These are phyloP conservation scores for Globisporangium barbulae DNA, from an alignment of 352 stramenopile species.

Conservation along the genomic window DNA sequence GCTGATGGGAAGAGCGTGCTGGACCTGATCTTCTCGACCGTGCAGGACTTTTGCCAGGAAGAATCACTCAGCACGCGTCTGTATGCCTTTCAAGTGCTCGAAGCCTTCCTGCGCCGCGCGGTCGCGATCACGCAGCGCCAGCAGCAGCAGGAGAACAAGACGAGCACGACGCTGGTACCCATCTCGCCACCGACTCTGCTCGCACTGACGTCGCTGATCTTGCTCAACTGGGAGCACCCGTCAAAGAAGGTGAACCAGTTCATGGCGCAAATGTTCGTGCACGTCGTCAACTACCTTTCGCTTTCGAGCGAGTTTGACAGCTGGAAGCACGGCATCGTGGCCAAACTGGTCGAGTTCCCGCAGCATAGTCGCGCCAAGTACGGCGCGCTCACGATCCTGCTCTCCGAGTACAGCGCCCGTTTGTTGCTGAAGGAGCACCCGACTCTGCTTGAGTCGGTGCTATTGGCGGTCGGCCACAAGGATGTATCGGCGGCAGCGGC, in stretches of 20 bases:
- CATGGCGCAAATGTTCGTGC: constrained; percentile 76
- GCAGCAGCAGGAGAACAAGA: constrained; percentile 11
- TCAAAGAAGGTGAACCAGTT: constrained; percentile 87
- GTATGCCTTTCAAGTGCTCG: constrained; percentile 81
- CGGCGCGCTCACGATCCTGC: constrained; percentile 54
- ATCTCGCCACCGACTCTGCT: constrained; percentile 38
- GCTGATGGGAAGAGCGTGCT: constrained; percentile 28
- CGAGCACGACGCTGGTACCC: background rate
- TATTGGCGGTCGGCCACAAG: constrained; percentile 64
- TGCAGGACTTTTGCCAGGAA: constrained; percentile 50
- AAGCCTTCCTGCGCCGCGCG: constrained; percentile 66
- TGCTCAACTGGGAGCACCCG: constrained; percentile 84
- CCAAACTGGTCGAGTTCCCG: constrained; percentile 52
- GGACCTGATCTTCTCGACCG: constrained; percentile 51
- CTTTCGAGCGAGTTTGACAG: constrained; percentile 33
- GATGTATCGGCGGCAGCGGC: constrained; percentile 68
- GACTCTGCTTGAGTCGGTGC: constrained; percentile 47
- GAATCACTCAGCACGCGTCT: constrained; percentile 65
- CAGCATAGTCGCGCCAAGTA: constrained; percentile 69
- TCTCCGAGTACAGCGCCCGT: constrained; percentile 38
- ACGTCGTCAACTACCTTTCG: constrained; percentile 64
- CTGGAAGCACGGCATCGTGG: constrained; percentile 49
- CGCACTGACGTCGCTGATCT: constrained; percentile 45
- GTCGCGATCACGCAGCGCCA: constrained; percentile 47
- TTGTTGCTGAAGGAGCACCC: constrained; percentile 44